Conservation (phyloP, 225 moss, liverwort and hornwort genomes). For the Bryoerythrophyllum caledonicum region DNA sequence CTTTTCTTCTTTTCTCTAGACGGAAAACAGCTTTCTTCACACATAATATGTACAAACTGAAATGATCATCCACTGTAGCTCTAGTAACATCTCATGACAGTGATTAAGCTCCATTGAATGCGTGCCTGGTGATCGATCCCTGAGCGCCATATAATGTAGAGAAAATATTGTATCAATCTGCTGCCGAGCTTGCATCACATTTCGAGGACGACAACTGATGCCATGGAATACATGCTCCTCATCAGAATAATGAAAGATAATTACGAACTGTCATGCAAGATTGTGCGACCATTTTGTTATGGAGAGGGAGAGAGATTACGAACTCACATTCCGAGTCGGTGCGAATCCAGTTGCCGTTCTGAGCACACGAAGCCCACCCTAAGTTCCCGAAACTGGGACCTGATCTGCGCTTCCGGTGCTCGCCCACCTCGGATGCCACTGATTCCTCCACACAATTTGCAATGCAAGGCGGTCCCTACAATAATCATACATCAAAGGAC, state of each 20-base stretch:
- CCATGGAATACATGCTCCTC: background rate
- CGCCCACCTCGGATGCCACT: background rate
- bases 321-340: constrained; percentile 49
- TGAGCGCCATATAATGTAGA: constrained; percentile 4
- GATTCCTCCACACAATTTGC: constrained; percentile 22
- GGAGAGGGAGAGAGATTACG: background rate
- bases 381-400: constrained; percentile 13
- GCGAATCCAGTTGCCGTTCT: constrained; percentile 49
- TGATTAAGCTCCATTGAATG: background rate
- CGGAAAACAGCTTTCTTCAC: too few species aligned
- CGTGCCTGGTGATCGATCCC: constrained; percentile 22
- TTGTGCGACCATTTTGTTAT: too few species aligned
- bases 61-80: too few species aligned
- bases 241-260: too few species aligned
- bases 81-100: too few species aligned
- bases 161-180: background rate
- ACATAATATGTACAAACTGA: too few species aligned
- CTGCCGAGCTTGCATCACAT: constrained; percentile 30
- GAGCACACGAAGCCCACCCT: constrained; percentile 27
- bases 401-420: background rate
- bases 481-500: background rate
- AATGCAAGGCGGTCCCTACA: constrained; percentile 29
- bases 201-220: constrained; percentile 52
- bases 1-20: too few species aligned
- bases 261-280: too few species aligned